These are phyloP conservation scores for Spathaspora jeffriesii DNA, from an alignment of 1,139 yeast genomes.

Conservation along the genomic window DNA sequence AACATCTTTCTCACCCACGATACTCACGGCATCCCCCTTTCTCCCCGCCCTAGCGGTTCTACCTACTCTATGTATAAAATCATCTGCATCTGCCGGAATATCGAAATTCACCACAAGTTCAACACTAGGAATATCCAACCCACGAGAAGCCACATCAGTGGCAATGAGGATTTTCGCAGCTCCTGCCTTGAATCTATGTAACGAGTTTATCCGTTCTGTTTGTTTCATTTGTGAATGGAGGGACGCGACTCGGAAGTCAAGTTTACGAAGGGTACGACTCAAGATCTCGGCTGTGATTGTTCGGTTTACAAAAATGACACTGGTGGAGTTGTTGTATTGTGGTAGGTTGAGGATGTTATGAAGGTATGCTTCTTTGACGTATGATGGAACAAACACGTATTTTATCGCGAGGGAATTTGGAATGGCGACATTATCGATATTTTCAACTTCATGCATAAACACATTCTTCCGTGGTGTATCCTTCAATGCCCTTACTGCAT, in stretches of 20 bases:
- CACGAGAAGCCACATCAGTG: slow-evolving; percentile 97
- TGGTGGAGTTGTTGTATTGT: slow-evolving; percentile 64
- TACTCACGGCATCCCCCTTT: slow-evolving; percentile 53
- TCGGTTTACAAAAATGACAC: slow-evolving; percentile 87
- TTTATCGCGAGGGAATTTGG: slow-evolving; percentile 70
- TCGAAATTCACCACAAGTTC: slow-evolving; percentile 89
- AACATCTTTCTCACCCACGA: slow-evolving; percentile 86
- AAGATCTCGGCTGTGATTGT: slow-evolving; percentile 88
- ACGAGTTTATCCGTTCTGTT: slow-evolving; percentile 82
- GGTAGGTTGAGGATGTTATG: slow-evolving; percentile 66
- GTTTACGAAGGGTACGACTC: slow-evolving; percentile 68
- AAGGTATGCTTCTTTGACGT: slow-evolving; percentile 88
- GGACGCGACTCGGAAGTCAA: slow-evolving; percentile 84
- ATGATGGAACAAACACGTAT: slow-evolving; percentile 67
- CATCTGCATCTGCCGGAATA: slow-evolving; percentile 96
- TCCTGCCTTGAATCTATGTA: slow-evolving; percentile 91
- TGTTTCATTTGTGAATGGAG: slow-evolving; percentile 97
- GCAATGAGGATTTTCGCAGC: slow-evolving; percentile 93
- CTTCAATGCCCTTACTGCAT: slow-evolving; percentile 80
- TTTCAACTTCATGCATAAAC: slow-evolving; percentile 81
- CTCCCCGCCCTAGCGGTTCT: slow-evolving; percentile 99
- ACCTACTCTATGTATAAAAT: slow-evolving; percentile 97
- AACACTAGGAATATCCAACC: slow-evolving; percentile 93
- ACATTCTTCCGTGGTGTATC: slow-evolving; percentile 65
- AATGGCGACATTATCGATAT: slow-evolving; percentile 69